phyloP scores from a whole-genome alignment of 768 basidiomycete genomes.

The Leccinum uliginosum region DNA sequence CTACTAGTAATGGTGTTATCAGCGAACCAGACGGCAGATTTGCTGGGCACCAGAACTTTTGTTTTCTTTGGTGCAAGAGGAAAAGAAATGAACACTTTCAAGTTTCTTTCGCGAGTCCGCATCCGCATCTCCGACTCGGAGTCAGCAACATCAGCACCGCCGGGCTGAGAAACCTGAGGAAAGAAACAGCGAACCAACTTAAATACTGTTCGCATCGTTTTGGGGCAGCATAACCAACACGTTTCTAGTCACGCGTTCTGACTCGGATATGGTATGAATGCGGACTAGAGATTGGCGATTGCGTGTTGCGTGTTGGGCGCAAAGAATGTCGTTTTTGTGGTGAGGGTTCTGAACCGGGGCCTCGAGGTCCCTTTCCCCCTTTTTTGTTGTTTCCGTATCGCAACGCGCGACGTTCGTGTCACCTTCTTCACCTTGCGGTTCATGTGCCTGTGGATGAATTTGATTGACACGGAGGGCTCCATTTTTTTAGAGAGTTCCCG shows the following conservation, averaged over 20 bases:
- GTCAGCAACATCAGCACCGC: background rate
- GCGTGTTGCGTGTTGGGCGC: constrained; percentile 9
- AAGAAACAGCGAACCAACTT: background rate
- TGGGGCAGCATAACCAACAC: constrained; percentile 6
- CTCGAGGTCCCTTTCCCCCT: constrained; percentile 3
- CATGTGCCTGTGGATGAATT: background rate
- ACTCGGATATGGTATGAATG: background rate
- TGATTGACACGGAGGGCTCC: background rate
- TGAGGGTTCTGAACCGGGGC: constrained; percentile 5
- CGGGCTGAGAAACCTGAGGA: background rate
- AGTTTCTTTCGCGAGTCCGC: constrained; percentile 12
- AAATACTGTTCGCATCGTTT: background rate
- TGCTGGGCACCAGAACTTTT: background rate
- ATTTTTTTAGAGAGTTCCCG: background rate
- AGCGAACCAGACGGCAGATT: constrained; percentile 11
- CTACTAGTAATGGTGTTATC: constrained; percentile 22
- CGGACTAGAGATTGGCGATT: constrained; percentile 1
- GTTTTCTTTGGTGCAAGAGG: constrained; percentile 1
- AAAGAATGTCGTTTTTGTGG: constrained; percentile 5
- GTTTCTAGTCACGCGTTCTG: constrained; percentile 15
- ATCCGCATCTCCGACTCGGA: too few species aligned
- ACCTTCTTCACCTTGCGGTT: background rate
- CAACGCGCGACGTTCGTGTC: background rate
- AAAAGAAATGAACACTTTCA: background rate
- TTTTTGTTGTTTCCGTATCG: background rate